Evolutionary conservation across 2,329 filamentous ascomycete genomes (phyloP).

Genomic region (Zarea fungicola): DNA sequence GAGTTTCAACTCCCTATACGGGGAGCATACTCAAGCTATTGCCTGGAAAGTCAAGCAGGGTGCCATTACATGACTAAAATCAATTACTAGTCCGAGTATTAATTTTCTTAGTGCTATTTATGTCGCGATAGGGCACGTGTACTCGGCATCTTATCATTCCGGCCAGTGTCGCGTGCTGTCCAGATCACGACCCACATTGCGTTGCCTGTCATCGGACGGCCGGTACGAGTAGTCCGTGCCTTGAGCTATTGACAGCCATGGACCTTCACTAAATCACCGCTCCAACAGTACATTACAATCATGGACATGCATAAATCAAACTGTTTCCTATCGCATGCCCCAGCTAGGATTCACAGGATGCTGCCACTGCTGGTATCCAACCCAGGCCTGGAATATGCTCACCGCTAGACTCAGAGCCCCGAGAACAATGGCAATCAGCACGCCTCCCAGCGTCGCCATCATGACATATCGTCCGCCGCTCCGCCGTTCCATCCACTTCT

Average conservation of each 20-base stretch:
- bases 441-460: constrained; percentile 21
- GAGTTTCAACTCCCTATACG: too few species aligned
- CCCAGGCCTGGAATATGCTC: constrained; percentile 18
- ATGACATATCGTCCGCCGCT: constrained; percentile 20
- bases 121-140: too few species aligned
- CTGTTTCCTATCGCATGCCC: not conserved
- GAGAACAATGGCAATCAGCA: constrained; percentile 17
- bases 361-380: constrained; percentile 20
- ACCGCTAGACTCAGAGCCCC: constrained; percentile 16
- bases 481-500: constrained; percentile 16
- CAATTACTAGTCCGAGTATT: too few species aligned
- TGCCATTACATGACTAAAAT: too few species aligned
- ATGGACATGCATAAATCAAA: not conserved
- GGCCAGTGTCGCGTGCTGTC: not conserved
- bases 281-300: too few species aligned
- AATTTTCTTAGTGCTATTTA: too few species aligned
- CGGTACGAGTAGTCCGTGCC: constrained; percentile 3
- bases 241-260: too few species aligned
- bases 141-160: too few species aligned
- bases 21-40: too few species aligned
- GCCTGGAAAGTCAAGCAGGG: too few species aligned
- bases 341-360: constrained; percentile 15
- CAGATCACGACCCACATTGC: not conserved
- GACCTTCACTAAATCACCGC: too few species aligned
- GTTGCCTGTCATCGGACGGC: not conserved